Base-by-base conservation (phyloP, 2,329 filamentous ascomycete genomes). In the Trichoderma harzianum region DNA sequence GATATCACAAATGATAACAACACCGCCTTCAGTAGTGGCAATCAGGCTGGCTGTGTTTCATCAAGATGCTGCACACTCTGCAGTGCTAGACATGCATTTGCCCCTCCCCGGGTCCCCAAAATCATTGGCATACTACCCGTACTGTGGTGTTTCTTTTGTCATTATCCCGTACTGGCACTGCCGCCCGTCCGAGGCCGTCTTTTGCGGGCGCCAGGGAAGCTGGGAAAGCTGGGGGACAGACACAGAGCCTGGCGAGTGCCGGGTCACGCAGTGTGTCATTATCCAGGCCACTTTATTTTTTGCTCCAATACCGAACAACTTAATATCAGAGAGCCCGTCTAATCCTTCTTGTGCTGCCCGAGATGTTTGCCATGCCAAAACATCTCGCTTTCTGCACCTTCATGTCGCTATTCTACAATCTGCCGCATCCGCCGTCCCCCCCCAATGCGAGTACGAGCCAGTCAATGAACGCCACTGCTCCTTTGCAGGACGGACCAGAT, bases 1-100 rank as follows among this genome's bases (percentile, higher is more conserved):
- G 53, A 53, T 71, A 71, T 71, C 69, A 66, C 55, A 66, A 67
- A 71, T 71, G 69, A 71, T 57, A 66, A n/a, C 69, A 71, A 60
- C 69, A 71, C 69, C 69, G 69, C 69, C 63, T 58, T 67, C 51
- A 57, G 55, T 58, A 58, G 64, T 34, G 66, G 39, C 53, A 43
- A 51, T 18, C 64, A 61, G n/a, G 55, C 39, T 11, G 66, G 66
- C 21, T 69, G 47, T 66, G 66, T 69, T 69, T 53, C 57, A 51
- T 61, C 39, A 32, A 60, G 57, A 60, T 64, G 34, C 61, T 64
- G 32, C 60, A 62, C 32, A 18, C 32, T 26, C n/a, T 62, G 30
- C 47, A 53, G 32, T 62, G 60, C 60, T 36, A 26, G 60, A 21
- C 57, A 60, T 60, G 57, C 57, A n/a, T 34, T 39, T 12, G 30